phyloP scores from a whole-genome alignment of 2,329 filamentous ascomycete genomes.

The Epichloe festucae region DNA sequence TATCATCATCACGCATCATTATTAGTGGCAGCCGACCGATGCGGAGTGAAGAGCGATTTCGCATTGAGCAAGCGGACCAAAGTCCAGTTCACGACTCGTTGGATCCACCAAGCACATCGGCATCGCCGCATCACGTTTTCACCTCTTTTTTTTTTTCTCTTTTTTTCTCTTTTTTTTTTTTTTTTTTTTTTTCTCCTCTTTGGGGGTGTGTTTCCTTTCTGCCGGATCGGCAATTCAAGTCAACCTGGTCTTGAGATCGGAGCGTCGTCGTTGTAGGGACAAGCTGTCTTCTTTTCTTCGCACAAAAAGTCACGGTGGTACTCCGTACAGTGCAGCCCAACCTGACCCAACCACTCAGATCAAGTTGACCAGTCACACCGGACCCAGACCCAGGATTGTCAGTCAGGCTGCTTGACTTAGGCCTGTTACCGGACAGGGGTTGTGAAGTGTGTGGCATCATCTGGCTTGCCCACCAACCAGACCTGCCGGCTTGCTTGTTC shows the following conservation, averaged over 20 bases:
- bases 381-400: not conserved
- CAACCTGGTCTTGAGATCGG: not conserved
- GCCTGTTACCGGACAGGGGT: not conserved
- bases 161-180: not conserved
- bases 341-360: not conserved
- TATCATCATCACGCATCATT: too few species aligned
- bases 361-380: not conserved
- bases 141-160: not conserved
- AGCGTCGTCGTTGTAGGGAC: too few species aligned
- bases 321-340: slow-evolving; percentile 3
- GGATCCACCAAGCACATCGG: not conserved
- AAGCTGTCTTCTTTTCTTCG: too few species aligned
- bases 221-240: not conserved
- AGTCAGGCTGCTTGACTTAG: not conserved
- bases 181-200: not conserved
- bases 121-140: not conserved
- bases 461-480: not conserved
- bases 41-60: too few species aligned
- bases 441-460: not conserved
- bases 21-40: too few species aligned
- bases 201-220: not conserved
- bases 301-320: not conserved
- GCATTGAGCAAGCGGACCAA: too few species aligned
- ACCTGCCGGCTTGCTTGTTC: not conserved
- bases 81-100: not conserved